Evolutionary conservation across 129 eudicot species (phyloP).

Genomic region (Rutidosis leptorrhynchoides): DNA sequence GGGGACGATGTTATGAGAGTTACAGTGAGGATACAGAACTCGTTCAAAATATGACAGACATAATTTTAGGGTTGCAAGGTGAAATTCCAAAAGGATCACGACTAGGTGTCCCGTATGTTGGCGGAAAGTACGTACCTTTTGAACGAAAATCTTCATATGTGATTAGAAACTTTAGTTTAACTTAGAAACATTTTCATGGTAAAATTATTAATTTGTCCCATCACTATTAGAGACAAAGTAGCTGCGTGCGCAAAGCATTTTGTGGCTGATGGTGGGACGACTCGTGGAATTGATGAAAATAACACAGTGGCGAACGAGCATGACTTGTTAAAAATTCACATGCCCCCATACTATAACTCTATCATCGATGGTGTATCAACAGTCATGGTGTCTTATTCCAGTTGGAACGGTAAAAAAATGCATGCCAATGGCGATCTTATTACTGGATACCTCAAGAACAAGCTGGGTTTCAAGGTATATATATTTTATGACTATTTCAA

Average conservation of each 20-base stretch:
- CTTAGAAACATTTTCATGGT: not conserved
- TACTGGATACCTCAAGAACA: slow-evolving; percentile 66
- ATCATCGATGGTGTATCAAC: slow-evolving; percentile 79
- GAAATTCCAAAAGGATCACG: slow-evolving; percentile 55
- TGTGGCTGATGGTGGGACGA: slow-evolving; percentile 93
- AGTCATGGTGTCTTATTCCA: slow-evolving; percentile 82
- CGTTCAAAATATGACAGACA: slow-evolving; percentile 73
- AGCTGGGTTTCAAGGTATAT: slow-evolving; percentile 67
- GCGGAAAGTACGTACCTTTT: slow-evolving; percentile 55
- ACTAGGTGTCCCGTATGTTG: slow-evolving; percentile 67
- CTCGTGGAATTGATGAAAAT: slow-evolving; percentile 63
- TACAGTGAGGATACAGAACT: slow-evolving; percentile 73
- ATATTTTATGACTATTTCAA: not conserved
- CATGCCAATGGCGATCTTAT: slow-evolving; percentile 67
- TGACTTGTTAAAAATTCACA: slow-evolving; percentile 72
- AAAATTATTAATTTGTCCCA: not conserved
- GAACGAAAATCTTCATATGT: not conserved
- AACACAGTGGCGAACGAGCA: slow-evolving; percentile 56
- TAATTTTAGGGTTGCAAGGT: slow-evolving; percentile 77
- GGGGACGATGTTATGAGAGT: slow-evolving; percentile 96
- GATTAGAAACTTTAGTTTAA: not conserved
- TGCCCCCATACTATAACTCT: slow-evolving; percentile 81
- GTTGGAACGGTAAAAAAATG: slow-evolving; percentile 80
- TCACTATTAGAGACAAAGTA: slow-evolving; percentile 61
- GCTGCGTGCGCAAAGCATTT: slow-evolving; percentile 93